These are phyloP conservation scores for Monosporascus ibericus DNA, from an alignment of 2,329 filamentous ascomycete species.

Conservation along the genomic window DNA sequence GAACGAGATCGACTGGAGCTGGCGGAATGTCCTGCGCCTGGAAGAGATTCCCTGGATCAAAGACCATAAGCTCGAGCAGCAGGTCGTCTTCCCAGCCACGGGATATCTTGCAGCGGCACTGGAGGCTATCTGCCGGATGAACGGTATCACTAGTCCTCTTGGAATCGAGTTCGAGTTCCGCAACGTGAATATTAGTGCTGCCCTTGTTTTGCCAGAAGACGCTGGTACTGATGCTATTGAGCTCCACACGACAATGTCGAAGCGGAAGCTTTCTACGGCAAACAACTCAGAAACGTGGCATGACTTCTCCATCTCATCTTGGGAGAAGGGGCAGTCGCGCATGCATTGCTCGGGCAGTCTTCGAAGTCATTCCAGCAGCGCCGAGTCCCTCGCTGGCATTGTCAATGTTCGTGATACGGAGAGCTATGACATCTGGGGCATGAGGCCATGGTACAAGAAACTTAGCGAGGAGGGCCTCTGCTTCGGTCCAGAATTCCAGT, in stretches of 20 bases:
- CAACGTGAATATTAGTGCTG: slow-evolving; percentile 2
- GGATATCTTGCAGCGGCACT: slow-evolving; percentile 13
- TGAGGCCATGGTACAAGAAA: too few species aligned
- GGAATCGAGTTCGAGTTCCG: slow-evolving; percentile 1
- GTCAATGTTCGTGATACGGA: too few species aligned
- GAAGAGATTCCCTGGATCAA: slow-evolving; percentile 13
- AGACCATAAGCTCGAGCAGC: slow-evolving; percentile 12
- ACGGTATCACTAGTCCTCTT: not conserved
- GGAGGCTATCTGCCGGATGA: slow-evolving; percentile 8
- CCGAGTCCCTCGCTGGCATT: too few species aligned
- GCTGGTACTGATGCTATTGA: not conserved
- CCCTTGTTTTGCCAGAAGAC: not conserved
- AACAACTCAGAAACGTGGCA: slow-evolving; percentile 3
- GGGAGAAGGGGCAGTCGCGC: slow-evolving; percentile 2
- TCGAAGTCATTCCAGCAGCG: too few species aligned
- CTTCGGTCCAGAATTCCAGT: too few species aligned
- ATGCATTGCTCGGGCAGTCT: slow-evolving; percentile 7
- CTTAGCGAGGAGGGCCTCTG: too few species aligned
- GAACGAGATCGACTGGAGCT: slow-evolving; percentile 10
- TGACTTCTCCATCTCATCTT: slow-evolving; percentile 16
- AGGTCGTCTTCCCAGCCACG: slow-evolving; percentile 13
- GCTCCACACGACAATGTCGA: slow-evolving; percentile 10
- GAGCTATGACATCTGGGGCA: too few species aligned
- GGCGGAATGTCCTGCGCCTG: slow-evolving; percentile 10
- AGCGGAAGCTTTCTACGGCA: slow-evolving; percentile 5